Evolutionary conservation across 352 stramenopile species (phyloP), one percentile per base, ranked within the genome.

Genomic region (Peronosclerospora sorghi): DNA sequence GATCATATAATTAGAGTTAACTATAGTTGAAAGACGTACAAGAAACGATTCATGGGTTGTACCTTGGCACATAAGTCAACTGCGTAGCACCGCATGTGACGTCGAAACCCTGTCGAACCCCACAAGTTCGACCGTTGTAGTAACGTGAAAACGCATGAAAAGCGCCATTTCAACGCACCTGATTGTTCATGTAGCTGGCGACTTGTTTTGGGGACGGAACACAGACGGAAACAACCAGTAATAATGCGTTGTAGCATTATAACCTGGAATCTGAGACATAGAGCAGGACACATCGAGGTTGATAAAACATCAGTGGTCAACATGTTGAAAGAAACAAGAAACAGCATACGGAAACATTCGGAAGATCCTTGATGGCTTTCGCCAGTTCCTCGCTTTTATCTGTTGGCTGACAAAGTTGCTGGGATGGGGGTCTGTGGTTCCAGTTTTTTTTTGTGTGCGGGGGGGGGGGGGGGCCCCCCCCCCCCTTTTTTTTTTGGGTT

Each of bases 201-300:
- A 89, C 66, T 15, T 55, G 41, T 26, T 58, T 44, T 8, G 79
- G 79, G 1, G 67, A 65, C 9, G 72, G 56, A 27, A 86, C 70
- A 29, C 81, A 63, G 34, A 92, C 68, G 79, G 79, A 28, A 88
- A 89, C 10, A 92, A 46, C 79, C 79, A 92, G 45, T 83, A 92
- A 47, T 74, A 83, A 59, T 92, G 79, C 20, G 74, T 73, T 2
- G 64, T 43, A 14, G 79, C 74, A 19, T 59, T 20, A 7, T 59
- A 45, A 2, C 76, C 79, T 28, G 79, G 79, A 23, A 90, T 71
- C 68, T 84, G 47, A 20, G 26, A 36, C 3, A 8, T 10, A 52
- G 6, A 18, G 20, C 26, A 41, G 24, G n/a, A n/a, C n/a, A n/a
- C n/a, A n/a, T n/a, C n/a, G n/a, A 28, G 30, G 27, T 10, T 34